These are phyloP conservation scores for Arachnopeziza araneosa DNA, from an alignment of 2,329 filamentous ascomycete genomes.

Conservation along the genomic window DNA sequence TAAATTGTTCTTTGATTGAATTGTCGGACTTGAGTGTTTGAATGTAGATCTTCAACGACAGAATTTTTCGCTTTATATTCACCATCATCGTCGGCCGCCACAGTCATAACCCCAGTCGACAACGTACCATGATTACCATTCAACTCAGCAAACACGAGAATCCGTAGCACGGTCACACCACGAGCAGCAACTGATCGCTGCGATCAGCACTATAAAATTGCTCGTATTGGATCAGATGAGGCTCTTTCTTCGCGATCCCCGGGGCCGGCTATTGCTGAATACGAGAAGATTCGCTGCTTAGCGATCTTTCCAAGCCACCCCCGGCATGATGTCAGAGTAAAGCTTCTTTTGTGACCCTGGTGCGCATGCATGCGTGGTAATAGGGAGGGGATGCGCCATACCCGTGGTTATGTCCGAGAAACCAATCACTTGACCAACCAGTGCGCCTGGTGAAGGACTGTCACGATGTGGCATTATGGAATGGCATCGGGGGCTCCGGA, in stretches of 20 bases:
- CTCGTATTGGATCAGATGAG: not conserved
- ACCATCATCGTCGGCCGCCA: not conserved
- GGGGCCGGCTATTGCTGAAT: not conserved
- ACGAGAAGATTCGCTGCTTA: not conserved
- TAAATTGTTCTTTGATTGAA: too few relatives aligned
- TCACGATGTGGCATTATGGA: not conserved
- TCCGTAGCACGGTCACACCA: not conserved
- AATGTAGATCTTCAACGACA: not conserved
- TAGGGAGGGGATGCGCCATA: not conserved
- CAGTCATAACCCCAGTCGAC: not conserved
- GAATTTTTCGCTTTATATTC: not conserved
- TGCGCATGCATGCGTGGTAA: not conserved
- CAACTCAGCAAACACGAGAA: not conserved
- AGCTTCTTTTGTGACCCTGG: not conserved
- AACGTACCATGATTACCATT: not conserved
- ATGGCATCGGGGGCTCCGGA: too few relatives aligned
- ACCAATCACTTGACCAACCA: too few relatives aligned
- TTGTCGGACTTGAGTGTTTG: not conserved
- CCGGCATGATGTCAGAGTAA: not conserved
- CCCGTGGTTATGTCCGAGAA: not conserved
- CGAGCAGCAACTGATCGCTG: not conserved
- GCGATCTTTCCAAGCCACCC: too few relatives aligned
- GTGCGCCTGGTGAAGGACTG: too few relatives aligned
- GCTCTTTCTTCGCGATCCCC: not conserved
- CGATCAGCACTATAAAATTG: not conserved